Conservation (phyloP, 2,329 filamentous ascomycete species). For the Cladophialophora carrionii region DNA sequence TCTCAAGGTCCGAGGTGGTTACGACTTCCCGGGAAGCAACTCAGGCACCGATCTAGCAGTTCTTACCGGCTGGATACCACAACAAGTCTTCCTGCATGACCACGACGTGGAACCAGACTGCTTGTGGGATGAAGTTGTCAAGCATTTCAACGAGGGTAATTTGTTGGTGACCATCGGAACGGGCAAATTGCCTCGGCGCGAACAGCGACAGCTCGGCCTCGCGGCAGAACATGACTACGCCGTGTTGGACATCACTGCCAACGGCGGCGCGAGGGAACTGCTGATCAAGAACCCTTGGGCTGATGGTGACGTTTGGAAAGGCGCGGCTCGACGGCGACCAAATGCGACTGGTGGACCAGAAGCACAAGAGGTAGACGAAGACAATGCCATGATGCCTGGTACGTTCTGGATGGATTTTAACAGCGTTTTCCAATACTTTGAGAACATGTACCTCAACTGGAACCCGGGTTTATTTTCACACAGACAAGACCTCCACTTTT, state of each 20-base stretch:
- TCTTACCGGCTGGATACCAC: conserved; percentile 92
- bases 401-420: conserved; percentile 93
- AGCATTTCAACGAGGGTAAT: conserved; percentile 74
- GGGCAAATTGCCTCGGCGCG: conserved; percentile 73
- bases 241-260: conserved; percentile 74
- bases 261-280: conserved; percentile 66
- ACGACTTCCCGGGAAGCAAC: conserved; percentile 97
- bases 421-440: conserved; percentile 86
- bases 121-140: conserved; percentile 76
- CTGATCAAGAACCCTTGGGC: conserved; percentile 97
- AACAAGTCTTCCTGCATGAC: conserved; percentile 89
- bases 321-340: conserved; percentile 36
- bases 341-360: conserved; percentile 26
- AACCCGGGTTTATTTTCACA: conserved; percentile 80
- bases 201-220: conserved; percentile 79
- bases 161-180: conserved; percentile 90
- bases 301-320: conserved; percentile 59
- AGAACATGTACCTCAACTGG: conserved; percentile 97
- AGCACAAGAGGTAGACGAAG: conserved; percentile 18
- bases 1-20: conserved; percentile 89
- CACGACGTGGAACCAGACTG: conserved; percentile 76
- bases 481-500: conserved; percentile 87
- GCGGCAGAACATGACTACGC: conserved; percentile 94
- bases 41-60: conserved; percentile 94
- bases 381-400: conserved; percentile 57